These are phyloP conservation scores for Phytopythium ostracodes DNA, from an alignment of 352 stramenopile genomes.

Conservation along the genomic window DNA sequence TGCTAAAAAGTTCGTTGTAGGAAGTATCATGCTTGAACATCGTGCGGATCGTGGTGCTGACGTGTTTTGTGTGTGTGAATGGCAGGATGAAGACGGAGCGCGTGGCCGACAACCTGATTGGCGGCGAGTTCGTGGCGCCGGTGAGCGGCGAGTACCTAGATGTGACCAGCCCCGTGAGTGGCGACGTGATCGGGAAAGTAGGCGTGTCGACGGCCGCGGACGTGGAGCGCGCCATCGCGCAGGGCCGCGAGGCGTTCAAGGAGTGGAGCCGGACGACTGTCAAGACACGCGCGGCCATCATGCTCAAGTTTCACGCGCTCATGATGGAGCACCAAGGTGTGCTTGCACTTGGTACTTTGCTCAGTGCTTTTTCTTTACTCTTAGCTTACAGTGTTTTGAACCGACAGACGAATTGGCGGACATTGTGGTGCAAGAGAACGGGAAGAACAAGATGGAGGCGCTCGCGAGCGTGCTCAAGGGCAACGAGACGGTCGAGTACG, in stretches of 20 bases:
- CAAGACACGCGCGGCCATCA: constrained; percentile 93
- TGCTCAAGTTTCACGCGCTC: constrained; percentile 96
- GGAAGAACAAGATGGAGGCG: constrained; percentile 97
- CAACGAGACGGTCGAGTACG: constrained; percentile 98
- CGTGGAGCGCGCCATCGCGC: constrained; percentile 81
- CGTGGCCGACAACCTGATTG: constrained; percentile 62
- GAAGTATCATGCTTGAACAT: neutral
- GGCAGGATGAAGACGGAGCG: constrained; percentile 1
- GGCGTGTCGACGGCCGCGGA: constrained; percentile 80
- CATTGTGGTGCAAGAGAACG: constrained; percentile 94
- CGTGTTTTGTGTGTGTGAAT: too few relatives aligned
- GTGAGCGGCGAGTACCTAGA: constrained; percentile 37
- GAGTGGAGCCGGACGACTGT: constrained; percentile 90
- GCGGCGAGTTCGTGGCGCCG: constrained; percentile 54
- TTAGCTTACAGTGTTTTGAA: neutral
- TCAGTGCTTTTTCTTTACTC: neutral
- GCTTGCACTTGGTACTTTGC: neutral
- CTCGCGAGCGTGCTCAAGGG: constrained; percentile 96
- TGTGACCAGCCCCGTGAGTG: constrained; percentile 62
- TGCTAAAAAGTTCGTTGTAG: constrained; percentile 18
- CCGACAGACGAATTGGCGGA: constrained; percentile 83
- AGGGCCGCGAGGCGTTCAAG: constrained; percentile 80
- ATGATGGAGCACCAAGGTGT: constrained; percentile 82
- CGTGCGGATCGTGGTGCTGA: neutral
- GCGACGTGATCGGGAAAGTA: constrained; percentile 71